A percentile compares a stretch with the other conserved stretches of the same genome.
phyloP scores from a whole-genome alignment of 108 stramenopile genomes.

The Cyclotella baltica region DNA sequence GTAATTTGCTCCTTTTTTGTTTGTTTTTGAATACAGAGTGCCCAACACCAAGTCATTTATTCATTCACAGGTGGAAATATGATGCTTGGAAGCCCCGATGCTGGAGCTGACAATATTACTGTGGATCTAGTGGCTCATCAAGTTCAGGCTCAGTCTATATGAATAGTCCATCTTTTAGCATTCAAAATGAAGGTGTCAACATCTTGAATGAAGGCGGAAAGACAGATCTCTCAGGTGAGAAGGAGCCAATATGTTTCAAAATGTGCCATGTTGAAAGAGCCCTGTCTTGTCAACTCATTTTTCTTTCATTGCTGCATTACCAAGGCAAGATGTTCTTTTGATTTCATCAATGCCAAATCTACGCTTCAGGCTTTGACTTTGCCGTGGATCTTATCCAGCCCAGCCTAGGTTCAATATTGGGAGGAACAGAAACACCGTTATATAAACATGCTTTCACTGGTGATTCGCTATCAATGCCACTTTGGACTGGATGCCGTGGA shows the following conservation, averaged over 20 bases:
- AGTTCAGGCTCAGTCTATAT: conserved; percentile 17
- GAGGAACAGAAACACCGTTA: conserved; percentile 18
- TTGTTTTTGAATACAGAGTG: too few relatives aligned
- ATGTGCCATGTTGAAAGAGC: not conserved
- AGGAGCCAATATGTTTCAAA: not conserved
- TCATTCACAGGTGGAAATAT: conserved; percentile 9
- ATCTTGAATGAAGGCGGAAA: conserved; percentile 16
- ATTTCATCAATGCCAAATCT: conserved; percentile 14
- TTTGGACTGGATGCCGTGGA: conserved; percentile 17
- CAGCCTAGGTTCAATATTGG: conserved; percentile 23
- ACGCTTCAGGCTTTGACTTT: conserved; percentile 16
- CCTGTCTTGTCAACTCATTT: not conserved
- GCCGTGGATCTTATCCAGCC: conserved; percentile 18
- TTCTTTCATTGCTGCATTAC: not conserved
- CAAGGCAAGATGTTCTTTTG: conserved; percentile 7
- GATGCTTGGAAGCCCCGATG: conserved; percentile 1
- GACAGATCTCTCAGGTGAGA: not conserved
- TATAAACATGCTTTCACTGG: conserved; percentile 19
- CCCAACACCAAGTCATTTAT: not conserved
- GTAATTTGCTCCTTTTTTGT: too few relatives aligned
- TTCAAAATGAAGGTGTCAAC: conserved; percentile 8
- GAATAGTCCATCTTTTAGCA: conserved; percentile 8
- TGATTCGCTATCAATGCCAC: conserved; percentile 26
- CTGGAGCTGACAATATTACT: conserved; percentile 16
- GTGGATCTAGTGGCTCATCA: conserved; percentile 1